Evolutionary conservation across 1,284 basidiomycete genomes (phyloP), one percentile per base, ranked within the genome.

Genomic region (Jaminaea rosea): DNA sequence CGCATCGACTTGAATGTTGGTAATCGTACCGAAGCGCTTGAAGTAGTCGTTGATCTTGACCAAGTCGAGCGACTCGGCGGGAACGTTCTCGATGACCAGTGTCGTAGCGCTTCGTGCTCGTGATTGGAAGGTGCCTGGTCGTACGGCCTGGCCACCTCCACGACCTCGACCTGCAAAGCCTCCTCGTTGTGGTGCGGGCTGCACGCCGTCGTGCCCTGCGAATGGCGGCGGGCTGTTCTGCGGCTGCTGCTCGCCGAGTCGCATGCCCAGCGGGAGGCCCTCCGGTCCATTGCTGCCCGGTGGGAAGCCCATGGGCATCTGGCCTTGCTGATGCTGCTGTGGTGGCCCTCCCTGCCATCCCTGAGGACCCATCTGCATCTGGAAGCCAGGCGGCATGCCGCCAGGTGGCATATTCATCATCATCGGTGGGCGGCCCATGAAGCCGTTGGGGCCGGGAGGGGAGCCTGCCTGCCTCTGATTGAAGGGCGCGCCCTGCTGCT

Each of bases 31-130:
- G 64, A 94, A 96, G 58, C 84, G 83, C 73, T 86, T 85, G 77
- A 97, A 96, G 84, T 89, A 93, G 31, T 81, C 82, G 67, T 86
- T 87, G 53, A 97, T 84, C 13, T 82, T 78, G 44, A 84, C 84
- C 26, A 91, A 80, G 31, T 82, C 83, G 44, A 93, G 80, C 63
- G 85, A 83, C 55, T 88, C 84, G 44, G 83, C 81, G 0, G 92
- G 92, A 50, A 96, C 90, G 77, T 93, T 92, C 75, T 93, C 90
- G 49, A 97, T 85, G 19, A 94, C 87, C 26, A 96, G 79, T 0
- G 91, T 93, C 69, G 87, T 89, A 70, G 85, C 58, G 55, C 63
- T 66, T 46, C 74, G 53, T n/a, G 74, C 66, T 7, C 72, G 59
- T 19, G 66, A 62, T 26, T 70, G 49, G 52, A 63, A 62, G 9